Evolutionary conservation across 306 rosid genomes (phyloP), one percentile per base, ranked within the genome.

Genomic region (Medicago ruthenica): DNA sequence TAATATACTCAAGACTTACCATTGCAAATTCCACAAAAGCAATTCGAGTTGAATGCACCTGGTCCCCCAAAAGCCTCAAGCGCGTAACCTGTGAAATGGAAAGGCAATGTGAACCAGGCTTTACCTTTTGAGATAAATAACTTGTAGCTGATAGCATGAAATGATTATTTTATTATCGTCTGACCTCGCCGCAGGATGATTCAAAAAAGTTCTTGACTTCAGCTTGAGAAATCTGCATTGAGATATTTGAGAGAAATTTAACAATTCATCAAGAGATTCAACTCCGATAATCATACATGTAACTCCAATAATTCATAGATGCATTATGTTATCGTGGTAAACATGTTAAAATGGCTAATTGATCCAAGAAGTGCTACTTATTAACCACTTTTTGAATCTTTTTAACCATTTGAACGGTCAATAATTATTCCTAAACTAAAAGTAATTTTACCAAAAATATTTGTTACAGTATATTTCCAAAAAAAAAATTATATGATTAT

Each of bases 21-120:
- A 90, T 31, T 58, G 87, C 89, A 82, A 95, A 95, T 77, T 95
- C 99, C 67, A 95, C 99, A 81, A 95, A 95, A 82, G 97, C 99
- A 85, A 95, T 92, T 80, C 99, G 97, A 47, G 99, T 95, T 61
- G 96, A 89, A 80, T 95, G 99, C 88, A 87, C 89, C 76, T 90
- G 95, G 84, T 95, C 99, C 59, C 99, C 99, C 86, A 95, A 87
- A 83, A 95, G 88, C 96, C 99, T 95, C 91, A 95, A 72, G 81
- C 99, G 97, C 1, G 88, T 89, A 80, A 95, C 97, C 99, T 95
- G 70, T 42, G 67, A 75, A 63, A 57, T 44, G 62, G 20, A 39
- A 83, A 50, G 37, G n/a, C 9, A 21, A 45, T 15, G 74, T 73
- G 61, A 69, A 50, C 40, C 53, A 73, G 70, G 20, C 65, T 51